These are phyloP conservation scores for Auricularia auricula-judae DNA, from an alignment of 768 basidiomycete genomes.

Conservation along the genomic window DNA sequence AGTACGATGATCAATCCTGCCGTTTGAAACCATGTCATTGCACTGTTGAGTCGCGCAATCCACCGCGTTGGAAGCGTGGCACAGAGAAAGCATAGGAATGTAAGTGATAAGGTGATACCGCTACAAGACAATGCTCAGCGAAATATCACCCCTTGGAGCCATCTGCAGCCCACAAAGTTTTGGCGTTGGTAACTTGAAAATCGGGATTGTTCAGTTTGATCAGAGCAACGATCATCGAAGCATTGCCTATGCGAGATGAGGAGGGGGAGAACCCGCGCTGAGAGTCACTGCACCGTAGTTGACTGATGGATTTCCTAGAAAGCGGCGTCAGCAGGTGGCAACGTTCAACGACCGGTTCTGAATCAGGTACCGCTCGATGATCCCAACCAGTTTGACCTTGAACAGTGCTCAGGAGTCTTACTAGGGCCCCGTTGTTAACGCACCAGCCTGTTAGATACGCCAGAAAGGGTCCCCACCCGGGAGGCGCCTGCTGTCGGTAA, in stretches of 20 bases:
- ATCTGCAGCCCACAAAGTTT: not conserved
- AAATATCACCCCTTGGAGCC: not conserved
- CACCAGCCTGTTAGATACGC: slow-evolving; percentile 7
- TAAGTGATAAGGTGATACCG: slow-evolving; percentile 1
- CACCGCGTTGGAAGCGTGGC: slow-evolving; percentile 6
- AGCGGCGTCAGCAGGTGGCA: not conserved
- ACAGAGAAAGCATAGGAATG: slow-evolving; percentile 2
- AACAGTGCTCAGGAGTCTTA: not conserved
- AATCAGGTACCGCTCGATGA: not conserved
- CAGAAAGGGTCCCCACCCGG: slow-evolving; percentile 4
- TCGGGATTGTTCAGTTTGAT: slow-evolving; percentile 3
- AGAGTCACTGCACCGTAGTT: not conserved
- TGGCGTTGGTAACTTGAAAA: slow-evolving; percentile 2
- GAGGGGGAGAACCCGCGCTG: not conserved
- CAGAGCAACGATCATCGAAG: slow-evolving; percentile 5
- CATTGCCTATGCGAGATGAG: not conserved
- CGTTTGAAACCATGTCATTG: slow-evolving; percentile 5
- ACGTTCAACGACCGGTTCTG: not conserved
- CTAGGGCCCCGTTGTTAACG: slow-evolving; percentile 1
- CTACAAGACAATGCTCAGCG: not conserved
- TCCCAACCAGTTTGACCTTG: not conserved
- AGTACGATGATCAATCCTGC: slow-evolving; percentile 4
- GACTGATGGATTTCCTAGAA: slow-evolving; percentile 5
- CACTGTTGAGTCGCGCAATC: slow-evolving; percentile 5
- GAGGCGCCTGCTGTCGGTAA: slow-evolving; percentile 1